phyloP scores from a whole-genome alignment of 345 rosid species.

The sweet orange (Citrus sinensis) region DNA sequence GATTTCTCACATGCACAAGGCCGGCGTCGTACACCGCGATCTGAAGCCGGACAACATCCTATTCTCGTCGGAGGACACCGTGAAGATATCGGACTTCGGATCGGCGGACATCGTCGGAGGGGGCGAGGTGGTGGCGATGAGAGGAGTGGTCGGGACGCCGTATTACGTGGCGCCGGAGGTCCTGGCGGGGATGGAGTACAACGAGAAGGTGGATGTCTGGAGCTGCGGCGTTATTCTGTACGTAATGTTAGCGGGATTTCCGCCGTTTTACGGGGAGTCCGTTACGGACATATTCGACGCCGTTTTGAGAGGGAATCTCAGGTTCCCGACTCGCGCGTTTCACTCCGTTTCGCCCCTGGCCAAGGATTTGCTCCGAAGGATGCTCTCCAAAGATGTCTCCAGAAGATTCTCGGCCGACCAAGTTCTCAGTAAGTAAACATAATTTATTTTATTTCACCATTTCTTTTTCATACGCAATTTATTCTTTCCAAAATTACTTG shows the following conservation, averaged over 20 bases:
- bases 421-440: constrained; percentile 41
- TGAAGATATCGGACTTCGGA: constrained; percentile 25
- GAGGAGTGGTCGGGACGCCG: constrained; percentile 64
- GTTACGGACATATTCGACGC: constrained; percentile 51
- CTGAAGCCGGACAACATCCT: constrained; percentile 62
- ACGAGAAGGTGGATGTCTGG: constrained; percentile 65
- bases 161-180: constrained; percentile 72
- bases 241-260: constrained; percentile 55
- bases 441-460: background rate
- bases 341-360: constrained; percentile 36
- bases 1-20: constrained; percentile 46
- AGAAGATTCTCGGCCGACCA: constrained; percentile 58
- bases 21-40: constrained; percentile 58
- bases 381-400: constrained; percentile 57
- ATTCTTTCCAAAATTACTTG: no score
- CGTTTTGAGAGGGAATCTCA: constrained; percentile 49
- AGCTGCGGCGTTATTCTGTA: constrained; percentile 59
- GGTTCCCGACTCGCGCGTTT: constrained; percentile 48
- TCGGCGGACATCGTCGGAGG: constrained; percentile 25
- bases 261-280: constrained; percentile 56
- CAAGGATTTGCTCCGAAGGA: constrained; percentile 53
- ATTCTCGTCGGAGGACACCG: constrained; percentile 26
- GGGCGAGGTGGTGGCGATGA: constrained; percentile 10
- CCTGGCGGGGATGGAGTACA: constrained; percentile 45
- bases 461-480: no score